These are phyloP conservation scores for Bryopsis sp. DNA, from an alignment of 139 green algal species.

Conservation along the genomic window DNA sequence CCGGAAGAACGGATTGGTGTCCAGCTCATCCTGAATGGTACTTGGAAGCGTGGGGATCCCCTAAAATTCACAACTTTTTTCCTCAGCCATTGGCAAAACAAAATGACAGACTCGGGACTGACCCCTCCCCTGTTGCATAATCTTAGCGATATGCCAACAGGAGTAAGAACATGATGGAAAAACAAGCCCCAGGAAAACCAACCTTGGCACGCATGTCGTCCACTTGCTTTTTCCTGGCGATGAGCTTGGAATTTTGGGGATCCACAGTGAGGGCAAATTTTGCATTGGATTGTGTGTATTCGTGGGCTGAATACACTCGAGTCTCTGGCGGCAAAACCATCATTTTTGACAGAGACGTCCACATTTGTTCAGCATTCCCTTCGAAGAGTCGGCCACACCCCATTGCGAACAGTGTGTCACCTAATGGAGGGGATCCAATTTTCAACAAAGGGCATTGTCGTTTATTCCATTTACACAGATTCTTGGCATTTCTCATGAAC, in stretches of 20 bases:
- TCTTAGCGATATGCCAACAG: too few relatives aligned
- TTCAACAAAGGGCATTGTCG: too few relatives aligned
- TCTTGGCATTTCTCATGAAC: too few relatives aligned
- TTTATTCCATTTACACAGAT: too few relatives aligned
- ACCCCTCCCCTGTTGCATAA: too few relatives aligned
- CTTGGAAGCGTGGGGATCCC: conserved; percentile 66
- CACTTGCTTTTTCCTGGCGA: conserved; percentile 40
- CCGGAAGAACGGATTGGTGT: conserved; percentile 85
- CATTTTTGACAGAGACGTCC: conserved; percentile 67
- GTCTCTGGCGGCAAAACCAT: conserved; percentile 54
- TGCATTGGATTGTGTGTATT: conserved; percentile 56
- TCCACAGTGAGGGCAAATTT: conserved; percentile 62
- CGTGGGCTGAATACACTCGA: conserved; percentile 32
- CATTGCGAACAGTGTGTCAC: conserved; percentile 86
- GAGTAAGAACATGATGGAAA: too few relatives aligned
- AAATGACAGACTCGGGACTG: too few relatives aligned
- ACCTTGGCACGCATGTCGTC: conserved; percentile 44
- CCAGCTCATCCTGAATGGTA: conserved; percentile 63
- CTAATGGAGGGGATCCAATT: too few relatives aligned
- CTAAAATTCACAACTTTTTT: conserved; percentile 23
- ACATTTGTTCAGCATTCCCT: conserved; percentile 68
- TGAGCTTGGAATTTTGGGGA: conserved; percentile 49
- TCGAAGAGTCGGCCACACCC: conserved; percentile 89
- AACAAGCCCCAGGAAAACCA: not conserved
- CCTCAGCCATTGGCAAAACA: too few relatives aligned